These are phyloP conservation scores for Corynascus novoguineensis DNA, from an alignment of 495 filamentous ascomycete species.

Conservation along the genomic window DNA sequence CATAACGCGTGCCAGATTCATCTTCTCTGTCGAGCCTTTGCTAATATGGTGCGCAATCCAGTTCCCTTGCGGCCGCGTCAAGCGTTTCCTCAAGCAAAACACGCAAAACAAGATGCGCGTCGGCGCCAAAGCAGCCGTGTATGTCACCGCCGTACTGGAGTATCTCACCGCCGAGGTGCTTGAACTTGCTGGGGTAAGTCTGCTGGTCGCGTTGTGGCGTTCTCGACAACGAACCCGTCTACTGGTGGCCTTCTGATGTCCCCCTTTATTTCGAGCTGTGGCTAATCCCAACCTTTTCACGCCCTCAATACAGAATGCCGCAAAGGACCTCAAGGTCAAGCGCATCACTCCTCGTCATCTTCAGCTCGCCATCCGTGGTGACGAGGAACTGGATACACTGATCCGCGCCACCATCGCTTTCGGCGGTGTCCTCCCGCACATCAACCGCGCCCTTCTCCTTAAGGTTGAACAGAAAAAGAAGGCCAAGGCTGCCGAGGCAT, in stretches of 20 bases:
- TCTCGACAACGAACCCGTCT: not conserved
- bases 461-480: slow-evolving; percentile 99
- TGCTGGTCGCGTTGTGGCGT: not conserved
- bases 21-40: slow-evolving; percentile 19
- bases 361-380: slow-evolving; percentile 95
- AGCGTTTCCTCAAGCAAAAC: slow-evolving; percentile 98
- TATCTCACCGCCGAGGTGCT: slow-evolving; percentile 98
- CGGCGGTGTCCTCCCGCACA: slow-evolving; percentile 95
- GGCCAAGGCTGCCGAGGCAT: slow-evolving; percentile 61
- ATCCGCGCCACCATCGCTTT: slow-evolving; percentile 98
- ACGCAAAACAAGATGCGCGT: slow-evolving; percentile 99
- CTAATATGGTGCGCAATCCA: slow-evolving; percentile 40
- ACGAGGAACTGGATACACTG: slow-evolving; percentile 95
- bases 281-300: slow-evolving; percentile 6
- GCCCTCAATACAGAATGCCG: slow-evolving; percentile 63
- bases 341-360: slow-evolving; percentile 98
- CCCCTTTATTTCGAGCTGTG: not conserved
- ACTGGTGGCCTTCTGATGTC: slow-evolving; percentile 13
- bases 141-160: slow-evolving; percentile 96
- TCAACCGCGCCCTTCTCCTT: slow-evolving; percentile 93
- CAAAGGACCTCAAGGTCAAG: slow-evolving; percentile 99
- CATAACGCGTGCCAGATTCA: not conserved
- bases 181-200: slow-evolving; percentile 79
- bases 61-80: slow-evolving; percentile 99
- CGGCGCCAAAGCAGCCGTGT: slow-evolving; percentile 96